Base-by-base conservation (phyloP, 225 moss, liverwort and hornwort genomes). In the Takakia lepidozioides region DNA sequence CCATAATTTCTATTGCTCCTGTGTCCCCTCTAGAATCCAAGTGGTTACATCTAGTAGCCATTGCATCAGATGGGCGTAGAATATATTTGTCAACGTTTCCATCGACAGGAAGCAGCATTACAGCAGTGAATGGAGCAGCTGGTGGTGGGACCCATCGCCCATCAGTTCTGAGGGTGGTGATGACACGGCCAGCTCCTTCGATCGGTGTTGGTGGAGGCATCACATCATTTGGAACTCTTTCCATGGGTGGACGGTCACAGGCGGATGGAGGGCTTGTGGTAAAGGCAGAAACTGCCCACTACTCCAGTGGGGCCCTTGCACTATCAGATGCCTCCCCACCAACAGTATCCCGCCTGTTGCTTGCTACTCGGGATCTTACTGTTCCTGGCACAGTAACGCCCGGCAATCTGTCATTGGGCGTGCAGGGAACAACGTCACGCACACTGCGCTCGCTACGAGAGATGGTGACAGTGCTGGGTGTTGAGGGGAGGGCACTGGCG, bases 41-140 rank as follows among this genome's bases (percentile, higher is more conserved):
- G 64, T 98, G 87, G 83, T 60, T 98, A 55, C 91, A 98, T 74
- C 50, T 98, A 71, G 91, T 98, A 24, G 98, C 98, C 46, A 56
- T 78, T 21, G 81, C 91, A 10, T 83, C 91, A 25, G 98, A 98
- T 68, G 98, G 98, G 15, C 87, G 98, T n/a, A 76, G 98, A 58
- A 85, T 98, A 60, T 98, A 87, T 42, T 54, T 98, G 64, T 98
- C 95, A 13, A 98, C 95, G 21, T 72, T 79, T 19, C 82, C 95
- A 9, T 78, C 78, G 22, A 84, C 77, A 29, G 87, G 88, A 27
- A 75, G 81, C 45, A 70, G 70, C 34, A 67, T 76, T 64, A 46
- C 61, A 24, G 72, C 71, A 49, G 71, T 65, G 29, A 84, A 57
- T 52, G 80, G 80, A 9, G 39, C 37, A 28, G 25, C 59, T 49